phyloP scores from a whole-genome alignment of 768 basidiomycete species.

The Agrocybe pediades region DNA sequence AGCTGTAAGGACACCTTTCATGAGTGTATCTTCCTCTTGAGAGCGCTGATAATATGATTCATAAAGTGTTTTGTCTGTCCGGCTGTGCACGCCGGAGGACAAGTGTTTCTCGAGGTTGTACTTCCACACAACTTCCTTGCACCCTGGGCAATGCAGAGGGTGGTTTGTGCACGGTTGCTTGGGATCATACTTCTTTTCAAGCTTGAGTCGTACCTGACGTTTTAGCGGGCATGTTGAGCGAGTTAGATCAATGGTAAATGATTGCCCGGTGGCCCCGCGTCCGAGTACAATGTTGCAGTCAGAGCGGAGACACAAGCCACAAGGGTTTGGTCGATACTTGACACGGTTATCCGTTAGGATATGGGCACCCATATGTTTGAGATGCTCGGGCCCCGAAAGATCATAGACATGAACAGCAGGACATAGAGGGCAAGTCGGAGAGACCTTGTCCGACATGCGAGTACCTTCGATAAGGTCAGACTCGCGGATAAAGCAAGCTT shows the following conservation, averaged over 20 bases:
- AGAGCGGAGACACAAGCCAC: constrained; percentile 10
- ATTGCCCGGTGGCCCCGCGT: background rate
- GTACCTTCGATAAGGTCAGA: constrained; percentile 1
- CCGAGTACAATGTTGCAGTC: constrained; percentile 11
- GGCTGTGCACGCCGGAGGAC: constrained; percentile 8
- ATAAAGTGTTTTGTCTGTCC: constrained; percentile 2
- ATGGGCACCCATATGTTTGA: constrained; percentile 10
- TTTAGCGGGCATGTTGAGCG: constrained; percentile 11
- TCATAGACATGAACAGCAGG: background rate
- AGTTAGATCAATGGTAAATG: constrained; percentile 1
- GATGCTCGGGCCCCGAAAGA: background rate
- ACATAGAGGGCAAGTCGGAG: background rate
- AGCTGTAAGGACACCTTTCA: background rate
- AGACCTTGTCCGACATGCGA: background rate
- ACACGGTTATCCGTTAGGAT: constrained; percentile 6
- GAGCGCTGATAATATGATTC: background rate
- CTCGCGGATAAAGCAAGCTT: constrained; percentile 24
- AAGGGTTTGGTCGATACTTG: background rate
- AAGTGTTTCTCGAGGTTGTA: constrained; percentile 21
- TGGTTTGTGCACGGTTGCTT: constrained; percentile 23
- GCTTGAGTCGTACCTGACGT: constrained; percentile 7
- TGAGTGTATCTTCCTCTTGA: background rate
- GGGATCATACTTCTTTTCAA: constrained; percentile 6
- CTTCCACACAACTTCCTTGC: constrained; percentile 18
- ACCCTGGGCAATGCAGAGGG: constrained; percentile 18